Percentiles rank a stretch among this genome's conserved stretches.
Conservation (phyloP, 768 basidiomycete genomes). For the Boletus subcaerulescens region DNA sequence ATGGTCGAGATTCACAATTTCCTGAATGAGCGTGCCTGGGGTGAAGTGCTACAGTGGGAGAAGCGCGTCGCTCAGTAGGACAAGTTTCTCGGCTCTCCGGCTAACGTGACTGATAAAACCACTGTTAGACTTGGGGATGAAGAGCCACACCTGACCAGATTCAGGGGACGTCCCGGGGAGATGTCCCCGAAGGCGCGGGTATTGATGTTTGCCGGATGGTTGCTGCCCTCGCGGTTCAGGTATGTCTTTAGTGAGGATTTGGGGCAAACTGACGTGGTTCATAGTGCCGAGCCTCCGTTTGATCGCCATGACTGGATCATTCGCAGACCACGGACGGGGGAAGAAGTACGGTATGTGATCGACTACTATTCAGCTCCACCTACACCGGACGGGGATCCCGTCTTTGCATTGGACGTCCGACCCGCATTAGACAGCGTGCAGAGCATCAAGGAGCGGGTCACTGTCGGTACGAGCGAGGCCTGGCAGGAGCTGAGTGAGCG, state of each 20-base stretch:
- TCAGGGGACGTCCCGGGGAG: slow-evolving; percentile 89
- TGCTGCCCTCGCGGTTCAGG: slow-evolving; percentile 91
- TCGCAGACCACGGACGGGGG: slow-evolving; percentile 70
- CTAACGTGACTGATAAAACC: background rate
- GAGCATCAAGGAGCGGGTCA: slow-evolving; percentile 72
- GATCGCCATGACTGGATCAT: slow-evolving; percentile 99
- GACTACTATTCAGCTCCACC: slow-evolving; percentile 97
- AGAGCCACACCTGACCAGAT: slow-evolving; percentile 72
- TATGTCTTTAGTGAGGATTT: slow-evolving; percentile 37
- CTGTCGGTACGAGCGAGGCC: slow-evolving; percentile 63
- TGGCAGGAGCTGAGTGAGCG: slow-evolving; percentile 47
- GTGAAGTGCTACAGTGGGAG: slow-evolving; percentile 94
- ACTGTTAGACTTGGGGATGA: slow-evolving; percentile 48
- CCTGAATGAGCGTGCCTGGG: slow-evolving; percentile 95
- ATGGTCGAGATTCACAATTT: slow-evolving; percentile 99
- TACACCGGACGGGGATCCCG: slow-evolving; percentile 87
- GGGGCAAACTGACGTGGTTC: slow-evolving; percentile 1
- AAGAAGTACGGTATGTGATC: slow-evolving; percentile 93
- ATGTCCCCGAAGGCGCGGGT: slow-evolving; percentile 92
- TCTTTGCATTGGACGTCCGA: slow-evolving; percentile 92
- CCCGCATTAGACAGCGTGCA: slow-evolving; percentile 87
- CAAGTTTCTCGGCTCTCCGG: background rate
- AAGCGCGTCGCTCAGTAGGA: slow-evolving; percentile 42
- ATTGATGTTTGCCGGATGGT: slow-evolving; percentile 81
- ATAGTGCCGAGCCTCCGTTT: slow-evolving; percentile 87